Percentiles rank a stretch among this genome's conserved stretches.
Conservation (phyloP, 805 yeast genomes). For the Zygotorulaspora danielsina region DNA sequence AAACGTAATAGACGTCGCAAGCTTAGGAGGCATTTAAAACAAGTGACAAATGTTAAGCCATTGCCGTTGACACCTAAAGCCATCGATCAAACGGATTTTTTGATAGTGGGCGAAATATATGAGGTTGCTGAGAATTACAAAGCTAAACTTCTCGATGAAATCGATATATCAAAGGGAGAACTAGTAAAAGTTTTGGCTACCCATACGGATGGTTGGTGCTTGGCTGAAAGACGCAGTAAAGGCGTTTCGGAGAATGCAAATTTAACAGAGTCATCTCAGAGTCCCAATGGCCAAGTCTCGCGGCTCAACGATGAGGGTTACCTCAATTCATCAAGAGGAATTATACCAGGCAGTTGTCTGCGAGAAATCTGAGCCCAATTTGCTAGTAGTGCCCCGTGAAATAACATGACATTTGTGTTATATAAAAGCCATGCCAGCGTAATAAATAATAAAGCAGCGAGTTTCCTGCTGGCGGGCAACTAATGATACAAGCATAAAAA, state of each 20-base stretch:
- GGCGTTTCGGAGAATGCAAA: slow-evolving; percentile 19
- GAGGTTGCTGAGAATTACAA: slow-evolving; percentile 26
- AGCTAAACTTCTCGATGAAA: slow-evolving; percentile 39
- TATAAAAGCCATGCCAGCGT: too few species aligned
- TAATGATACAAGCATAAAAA: too few species aligned
- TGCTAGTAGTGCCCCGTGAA: not conserved
- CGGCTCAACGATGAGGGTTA: slow-evolving; percentile 23
- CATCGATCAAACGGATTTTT: slow-evolving; percentile 1
- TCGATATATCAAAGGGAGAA: slow-evolving; percentile 33
- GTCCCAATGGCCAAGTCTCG: too few species aligned
- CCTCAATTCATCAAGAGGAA: slow-evolving; percentile 39
- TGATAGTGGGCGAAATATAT: slow-evolving; percentile 12
- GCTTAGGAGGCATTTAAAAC: slow-evolving; percentile 16
- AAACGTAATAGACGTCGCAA: slow-evolving; percentile 10
- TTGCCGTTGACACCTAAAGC: slow-evolving; percentile 23
- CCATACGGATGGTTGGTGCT: slow-evolving; percentile 45
- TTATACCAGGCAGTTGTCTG: slow-evolving; percentile 40
- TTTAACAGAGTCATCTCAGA: slow-evolving; percentile 2
- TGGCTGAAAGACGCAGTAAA: slow-evolving; percentile 36
- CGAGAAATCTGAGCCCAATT: slow-evolving; percentile 2
- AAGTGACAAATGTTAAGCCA: slow-evolving; percentile 19
- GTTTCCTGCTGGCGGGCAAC: too few species aligned
- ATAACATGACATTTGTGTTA: not conserved
- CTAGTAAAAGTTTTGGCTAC: slow-evolving; percentile 36
- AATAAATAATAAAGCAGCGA: too few species aligned